Conservation (phyloP, 1,139 yeast species). For the Suhomyces coccinellae region DNA sequence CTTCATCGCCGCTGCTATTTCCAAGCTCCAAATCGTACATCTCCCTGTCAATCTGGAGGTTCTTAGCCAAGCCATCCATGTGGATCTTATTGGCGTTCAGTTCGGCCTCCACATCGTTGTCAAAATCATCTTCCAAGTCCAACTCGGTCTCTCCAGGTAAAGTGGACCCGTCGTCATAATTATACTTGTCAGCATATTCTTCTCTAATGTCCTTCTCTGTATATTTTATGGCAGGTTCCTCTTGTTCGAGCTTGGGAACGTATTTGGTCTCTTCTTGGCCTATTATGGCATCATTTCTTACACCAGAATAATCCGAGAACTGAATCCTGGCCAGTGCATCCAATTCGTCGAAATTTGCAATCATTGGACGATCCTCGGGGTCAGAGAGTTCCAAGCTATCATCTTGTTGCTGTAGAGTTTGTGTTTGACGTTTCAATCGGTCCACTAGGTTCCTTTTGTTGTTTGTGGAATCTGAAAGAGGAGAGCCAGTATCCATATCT, state of each 20-base stretch:
- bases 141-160: constrained; percentile 1
- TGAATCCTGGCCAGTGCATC: constrained; percentile 14
- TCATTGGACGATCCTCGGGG: constrained; percentile 23
- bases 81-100: constrained; percentile 1
- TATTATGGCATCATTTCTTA: constrained; percentile 6
- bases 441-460: constrained; percentile 2
- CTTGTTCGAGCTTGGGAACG: constrained; percentile 14
- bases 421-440: not conserved
- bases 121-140: constrained; percentile 6
- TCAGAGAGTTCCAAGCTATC: constrained; percentile 7
- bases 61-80: not conserved
- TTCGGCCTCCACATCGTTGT: constrained; percentile 5
- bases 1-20: constrained; percentile 8
- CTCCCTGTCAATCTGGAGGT: constrained; percentile 10
- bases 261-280: constrained; percentile 9
- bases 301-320: not conserved
- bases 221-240: constrained; percentile 6
- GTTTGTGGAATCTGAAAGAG: not conserved
- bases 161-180: constrained; percentile 17
- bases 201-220: constrained; percentile 12
- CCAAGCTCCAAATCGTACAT: constrained; percentile 17
- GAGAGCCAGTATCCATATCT: not conserved
- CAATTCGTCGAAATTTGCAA: constrained; percentile 21
- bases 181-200: constrained; percentile 18
- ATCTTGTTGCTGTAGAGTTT: not conserved